A percentile compares a stretch with the other conserved stretches of the same genome.
Evolutionary conservation across 1,139 yeast species (phyloP).

Genomic region (Arxiozyma telluris): DNA sequence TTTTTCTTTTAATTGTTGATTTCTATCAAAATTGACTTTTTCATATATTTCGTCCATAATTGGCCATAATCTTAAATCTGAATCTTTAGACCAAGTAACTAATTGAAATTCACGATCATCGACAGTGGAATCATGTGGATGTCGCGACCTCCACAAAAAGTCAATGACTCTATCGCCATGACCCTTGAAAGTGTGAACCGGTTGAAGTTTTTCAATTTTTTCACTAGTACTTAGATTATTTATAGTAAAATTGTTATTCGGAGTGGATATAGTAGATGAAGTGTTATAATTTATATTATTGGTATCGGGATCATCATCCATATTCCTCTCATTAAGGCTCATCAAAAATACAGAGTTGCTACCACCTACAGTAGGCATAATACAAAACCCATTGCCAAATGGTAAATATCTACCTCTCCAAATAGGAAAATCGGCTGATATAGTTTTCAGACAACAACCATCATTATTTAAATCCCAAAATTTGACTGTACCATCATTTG

Average conservation of each 20-base stretch:
- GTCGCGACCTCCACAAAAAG: slow-evolving; percentile 73
- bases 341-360: slow-evolving; percentile 62
- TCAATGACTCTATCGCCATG: slow-evolving; percentile 81
- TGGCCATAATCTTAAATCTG: slow-evolving; percentile 79
- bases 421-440: slow-evolving; percentile 73
- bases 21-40: slow-evolving; percentile 45
- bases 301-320: slow-evolving; percentile 20
- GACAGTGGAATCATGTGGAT: slow-evolving; percentile 36
- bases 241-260: neutral
- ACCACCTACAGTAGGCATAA: slow-evolving; percentile 89
- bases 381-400: slow-evolving; percentile 82
- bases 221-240: neutral
- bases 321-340: slow-evolving; percentile 35
- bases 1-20: slow-evolving; percentile 33
- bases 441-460: slow-evolving; percentile 46
- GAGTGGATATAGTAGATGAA: neutral
- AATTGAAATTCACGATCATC: slow-evolving; percentile 79
- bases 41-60: slow-evolving; percentile 51
- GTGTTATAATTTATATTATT: neutral
- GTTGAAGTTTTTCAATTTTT: slow-evolving; percentile 37
- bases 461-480: slow-evolving; percentile 60
- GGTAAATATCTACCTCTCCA: slow-evolving; percentile 77
- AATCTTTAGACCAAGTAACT: slow-evolving; percentile 91
- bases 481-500: slow-evolving; percentile 81
- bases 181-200: slow-evolving; percentile 62